Evolutionary conservation across 495 filamentous ascomycete genomes (phyloP).

Genomic region (Daldinia caldariorum): DNA sequence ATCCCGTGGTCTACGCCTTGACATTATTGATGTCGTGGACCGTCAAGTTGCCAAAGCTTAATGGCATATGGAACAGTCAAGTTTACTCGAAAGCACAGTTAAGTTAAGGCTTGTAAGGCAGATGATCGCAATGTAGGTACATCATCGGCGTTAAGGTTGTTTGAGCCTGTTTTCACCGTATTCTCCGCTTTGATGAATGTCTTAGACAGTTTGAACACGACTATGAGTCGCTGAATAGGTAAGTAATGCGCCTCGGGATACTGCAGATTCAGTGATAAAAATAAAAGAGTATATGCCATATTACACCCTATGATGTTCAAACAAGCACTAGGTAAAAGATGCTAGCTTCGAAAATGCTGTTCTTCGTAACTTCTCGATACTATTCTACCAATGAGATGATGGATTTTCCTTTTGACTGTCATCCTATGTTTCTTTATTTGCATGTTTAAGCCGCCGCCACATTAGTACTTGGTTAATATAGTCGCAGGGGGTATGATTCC

Average conservation of each 20-base stretch:
- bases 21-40: constrained; percentile 63
- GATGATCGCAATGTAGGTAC: constrained; percentile 67
- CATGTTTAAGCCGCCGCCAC: constrained; percentile 54
- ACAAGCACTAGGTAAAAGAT: constrained; percentile 56
- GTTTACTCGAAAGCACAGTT: constrained; percentile 52
- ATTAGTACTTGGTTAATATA: constrained; percentile 62
- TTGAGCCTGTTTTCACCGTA: constrained; percentile 58
- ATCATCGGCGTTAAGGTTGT: constrained; percentile 61
- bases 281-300: constrained; percentile 49
- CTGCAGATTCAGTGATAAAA: constrained; percentile 50
- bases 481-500: constrained; percentile 56
- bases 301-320: constrained; percentile 46
- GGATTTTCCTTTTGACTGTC: constrained; percentile 62
- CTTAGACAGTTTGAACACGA: constrained; percentile 65
- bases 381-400: constrained; percentile 60
- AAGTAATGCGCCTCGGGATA: constrained; percentile 39
- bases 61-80: constrained; percentile 52
- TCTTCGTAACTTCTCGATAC: constrained; percentile 60
- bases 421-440: constrained; percentile 63
- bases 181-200: constrained; percentile 61
- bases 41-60: constrained; percentile 59
- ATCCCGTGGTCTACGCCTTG: constrained; percentile 51
- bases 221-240: constrained; percentile 45
- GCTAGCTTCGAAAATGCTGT: constrained; percentile 62
- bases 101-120: constrained; percentile 53